Base-by-base conservation (phyloP, 2,329 filamentous ascomycete species). In the Ascocoryne sarcoides region DNA sequence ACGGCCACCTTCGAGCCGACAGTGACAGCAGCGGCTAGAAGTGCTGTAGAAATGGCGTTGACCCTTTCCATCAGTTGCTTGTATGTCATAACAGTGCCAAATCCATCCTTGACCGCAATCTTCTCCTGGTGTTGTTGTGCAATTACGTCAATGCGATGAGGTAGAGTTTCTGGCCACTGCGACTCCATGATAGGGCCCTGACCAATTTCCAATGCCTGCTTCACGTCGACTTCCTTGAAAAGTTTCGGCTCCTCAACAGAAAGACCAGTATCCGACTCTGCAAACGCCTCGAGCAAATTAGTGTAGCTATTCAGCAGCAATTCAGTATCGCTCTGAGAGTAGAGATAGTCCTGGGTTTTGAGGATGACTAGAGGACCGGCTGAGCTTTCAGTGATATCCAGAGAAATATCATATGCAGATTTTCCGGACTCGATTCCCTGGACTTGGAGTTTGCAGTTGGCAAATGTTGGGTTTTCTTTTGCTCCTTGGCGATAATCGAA, bases 401-500 rank as follows among this genome's bases (percentile, higher is more conserved):
- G 18, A 2, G 36, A 35, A 9, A 48, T 28, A 37, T 50, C 47
- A 28, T 50, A 48, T 14, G 30, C 30, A 10, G 33, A 40, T 20
- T 30, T 30, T 9, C 26, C 31, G 32, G 37, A 34, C 15, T 36
- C 20, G 17, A 40, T 32, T 9, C 40, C 21, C 14, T 29, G 19
- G 2, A 12, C 32, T 29, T 46, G 32, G 10, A 31, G 16, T 4
- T 40, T 28, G n/a, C n/a, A 5, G 12, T 31, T n/a, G n/a, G 29
- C 29, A 5, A 31, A 5, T 5, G 5, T 14, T 31, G 12, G 12
- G 5, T 55, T 45, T 32, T 60, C 46, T 4, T 54, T 48, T 1
- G 48, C 42, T 1, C 54, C 56, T 20, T 60, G 60, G 4, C 66
- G 59, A 48, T 73, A 73, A 51, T 74, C 63, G 29, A 73, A 47